Evolutionary conservation across 495 filamentous ascomycete species (phyloP).

Genomic region (Corynascus novoguineensis): DNA sequence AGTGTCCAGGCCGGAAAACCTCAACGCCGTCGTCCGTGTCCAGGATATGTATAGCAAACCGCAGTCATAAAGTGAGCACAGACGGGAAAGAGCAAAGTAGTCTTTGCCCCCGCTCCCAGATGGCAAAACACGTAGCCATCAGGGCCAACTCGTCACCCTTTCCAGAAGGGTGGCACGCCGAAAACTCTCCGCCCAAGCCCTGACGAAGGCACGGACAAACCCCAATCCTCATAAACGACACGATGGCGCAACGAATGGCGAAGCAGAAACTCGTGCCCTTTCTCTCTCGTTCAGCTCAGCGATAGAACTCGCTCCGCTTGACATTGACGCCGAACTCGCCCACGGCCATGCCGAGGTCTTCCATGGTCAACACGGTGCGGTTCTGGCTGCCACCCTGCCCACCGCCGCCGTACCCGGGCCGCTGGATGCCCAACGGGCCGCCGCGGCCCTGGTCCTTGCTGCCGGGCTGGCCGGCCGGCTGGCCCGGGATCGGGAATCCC

Average conservation of each 20-base stretch:
- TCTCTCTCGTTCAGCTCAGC: constrained; percentile 54
- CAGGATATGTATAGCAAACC: no score
- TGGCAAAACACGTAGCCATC: no score
- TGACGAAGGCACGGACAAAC: not conserved
- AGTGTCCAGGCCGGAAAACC: no score
- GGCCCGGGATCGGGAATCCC: constrained; percentile 59
- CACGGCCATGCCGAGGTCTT: constrained; percentile 96
- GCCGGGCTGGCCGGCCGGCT: constrained; percentile 48
- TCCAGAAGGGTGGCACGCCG: no score
- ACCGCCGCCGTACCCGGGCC: constrained; percentile 88
- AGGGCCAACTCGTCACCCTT: no score
- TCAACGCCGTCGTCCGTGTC: no score
- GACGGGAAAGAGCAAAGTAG: no score
- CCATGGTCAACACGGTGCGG: constrained; percentile 94
- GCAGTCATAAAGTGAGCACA: no score
- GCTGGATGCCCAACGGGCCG: constrained; percentile 75
- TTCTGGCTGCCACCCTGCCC: constrained; percentile 87
- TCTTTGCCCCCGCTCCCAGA: no score
- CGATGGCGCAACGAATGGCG: not conserved
- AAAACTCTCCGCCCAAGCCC: no score
- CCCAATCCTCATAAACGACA: not conserved
- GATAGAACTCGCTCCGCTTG: constrained; percentile 95
- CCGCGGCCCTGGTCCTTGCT: constrained; percentile 54
- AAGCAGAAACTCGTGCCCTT: not conserved
- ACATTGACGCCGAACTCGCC: constrained; percentile 96